phyloP scores from a whole-genome alignment of 23 red algal genomes.

The Chondrus crispus region DNA sequence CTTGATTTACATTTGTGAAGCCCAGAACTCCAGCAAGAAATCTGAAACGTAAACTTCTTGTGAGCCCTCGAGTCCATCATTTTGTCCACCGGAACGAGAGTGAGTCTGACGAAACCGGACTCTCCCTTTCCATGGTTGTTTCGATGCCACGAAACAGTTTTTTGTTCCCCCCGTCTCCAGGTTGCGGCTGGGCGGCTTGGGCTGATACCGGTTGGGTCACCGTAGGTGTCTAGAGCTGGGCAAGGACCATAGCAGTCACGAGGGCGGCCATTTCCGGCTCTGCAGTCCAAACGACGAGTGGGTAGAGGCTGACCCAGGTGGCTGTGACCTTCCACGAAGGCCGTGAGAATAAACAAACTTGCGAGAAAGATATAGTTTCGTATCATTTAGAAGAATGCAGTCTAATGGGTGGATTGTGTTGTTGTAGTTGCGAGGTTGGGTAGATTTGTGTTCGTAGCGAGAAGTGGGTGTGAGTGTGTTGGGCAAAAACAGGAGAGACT shows the following conservation, averaged over 20 bases:
- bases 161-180: slow-evolving; percentile 38
- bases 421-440: too few relatives aligned
- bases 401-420: too few relatives aligned
- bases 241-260: slow-evolving; percentile 57
- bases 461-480: too few relatives aligned
- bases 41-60: slow-evolving; percentile 58
- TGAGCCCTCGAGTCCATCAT: slow-evolving; percentile 65
- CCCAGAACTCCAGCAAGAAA: slow-evolving; percentile 65
- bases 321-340: slow-evolving; percentile 1
- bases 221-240: slow-evolving; percentile 62
- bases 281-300: slow-evolving; percentile 44
- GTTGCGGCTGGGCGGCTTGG: slow-evolving; percentile 38
- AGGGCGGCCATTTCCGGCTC: slow-evolving; percentile 43
- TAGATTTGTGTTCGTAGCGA: too few relatives aligned
- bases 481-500: too few relatives aligned
- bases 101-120: slow-evolving; percentile 51
- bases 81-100: slow-evolving; percentile 51
- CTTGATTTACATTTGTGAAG: slow-evolving; percentile 26
- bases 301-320: slow-evolving; percentile 39
- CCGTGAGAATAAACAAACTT: background rate
- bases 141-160: slow-evolving; percentile 42
- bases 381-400: too few relatives aligned
- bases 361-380: background rate
- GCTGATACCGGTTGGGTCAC: slow-evolving; percentile 46
- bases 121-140: slow-evolving; percentile 61